These are phyloP conservation scores for Plasmopara muralis DNA, from an alignment of 352 stramenopile genomes.

Conservation along the genomic window DNA sequence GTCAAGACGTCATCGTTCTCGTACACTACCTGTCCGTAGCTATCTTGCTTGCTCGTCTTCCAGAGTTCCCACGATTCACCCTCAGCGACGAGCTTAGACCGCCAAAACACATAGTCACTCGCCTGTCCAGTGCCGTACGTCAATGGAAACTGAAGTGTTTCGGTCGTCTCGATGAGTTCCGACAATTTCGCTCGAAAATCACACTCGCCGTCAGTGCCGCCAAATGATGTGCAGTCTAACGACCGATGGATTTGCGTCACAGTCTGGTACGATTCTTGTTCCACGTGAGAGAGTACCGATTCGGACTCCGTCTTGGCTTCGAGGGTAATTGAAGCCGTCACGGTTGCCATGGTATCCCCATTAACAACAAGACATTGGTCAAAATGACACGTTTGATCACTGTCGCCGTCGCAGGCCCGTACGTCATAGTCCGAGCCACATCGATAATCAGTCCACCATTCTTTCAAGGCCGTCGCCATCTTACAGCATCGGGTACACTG, in stretches of 20 bases:
- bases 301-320: slow-evolving; percentile 26
- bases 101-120: slow-evolving; percentile 56
- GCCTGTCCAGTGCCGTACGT: slow-evolving; percentile 3
- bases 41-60: slow-evolving; percentile 17
- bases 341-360: slow-evolving; percentile 40
- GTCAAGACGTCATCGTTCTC: slow-evolving; percentile 22
- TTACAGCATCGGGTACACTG: slow-evolving; percentile 46
- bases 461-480: slow-evolving; percentile 37
- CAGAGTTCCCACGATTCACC: slow-evolving; percentile 37
- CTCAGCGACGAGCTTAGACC: slow-evolving; percentile 40
- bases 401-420: slow-evolving; percentile 29
- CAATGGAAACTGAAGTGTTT: slow-evolving; percentile 17
- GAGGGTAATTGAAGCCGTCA: slow-evolving; percentile 24
- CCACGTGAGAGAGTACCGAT: slow-evolving; percentile 30
- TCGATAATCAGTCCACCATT: slow-evolving; percentile 62
- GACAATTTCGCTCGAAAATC: slow-evolving; percentile 28
- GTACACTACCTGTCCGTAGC: slow-evolving; percentile 11
- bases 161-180: slow-evolving; percentile 32
- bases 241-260: slow-evolving; percentile 56
- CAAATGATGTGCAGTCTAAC: slow-evolving; percentile 42
- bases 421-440: slow-evolving; percentile 46
- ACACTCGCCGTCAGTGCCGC: slow-evolving; percentile 24
- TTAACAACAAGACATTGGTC: slow-evolving; percentile 54
- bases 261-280: slow-evolving; percentile 35
- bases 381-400: slow-evolving; percentile 26